Conservation (phyloP, 352 stramenopile genomes). For the Phytophthora syringae region DNA sequence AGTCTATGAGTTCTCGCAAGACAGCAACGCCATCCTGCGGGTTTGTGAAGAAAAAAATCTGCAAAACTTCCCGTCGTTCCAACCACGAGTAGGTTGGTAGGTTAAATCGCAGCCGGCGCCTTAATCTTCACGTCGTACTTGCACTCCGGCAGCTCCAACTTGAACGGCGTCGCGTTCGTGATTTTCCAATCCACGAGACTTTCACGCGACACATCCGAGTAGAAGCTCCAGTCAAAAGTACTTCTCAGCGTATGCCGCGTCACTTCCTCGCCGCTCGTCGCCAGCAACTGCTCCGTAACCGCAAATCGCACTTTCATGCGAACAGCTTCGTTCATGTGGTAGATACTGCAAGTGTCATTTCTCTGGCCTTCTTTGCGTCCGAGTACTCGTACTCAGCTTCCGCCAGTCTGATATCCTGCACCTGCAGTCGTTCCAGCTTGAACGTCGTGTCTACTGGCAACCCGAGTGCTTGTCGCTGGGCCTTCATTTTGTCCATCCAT, state of each 20-base stretch:
- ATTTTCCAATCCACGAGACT: conserved; percentile 50
- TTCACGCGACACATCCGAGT: conserved; percentile 47
- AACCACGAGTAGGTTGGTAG: no score
- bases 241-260: conserved; percentile 35
- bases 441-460: conserved; percentile 26
- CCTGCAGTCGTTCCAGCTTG: conserved; percentile 36
- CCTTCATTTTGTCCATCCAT: conserved; percentile 34
- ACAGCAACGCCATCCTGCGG: no score
- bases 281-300: conserved; percentile 39
- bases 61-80: neutral
- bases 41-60: no score
- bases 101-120: no score
- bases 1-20: neutral
- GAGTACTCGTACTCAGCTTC: conserved; percentile 48
- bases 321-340: conserved; percentile 50
- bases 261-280: conserved; percentile 10
- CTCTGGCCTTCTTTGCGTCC: conserved; percentile 26
- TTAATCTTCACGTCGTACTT: conserved; percentile 7
- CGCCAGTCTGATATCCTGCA: conserved; percentile 31
- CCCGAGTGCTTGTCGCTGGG: conserved; percentile 25
- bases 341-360: conserved; percentile 40
- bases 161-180: conserved; percentile 40
- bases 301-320: conserved; percentile 46
- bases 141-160: conserved; percentile 14
- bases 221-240: conserved; percentile 52